Base-by-base conservation (phyloP, 352 stramenopile genomes). In the Globisporangium camurandrum region DNA sequence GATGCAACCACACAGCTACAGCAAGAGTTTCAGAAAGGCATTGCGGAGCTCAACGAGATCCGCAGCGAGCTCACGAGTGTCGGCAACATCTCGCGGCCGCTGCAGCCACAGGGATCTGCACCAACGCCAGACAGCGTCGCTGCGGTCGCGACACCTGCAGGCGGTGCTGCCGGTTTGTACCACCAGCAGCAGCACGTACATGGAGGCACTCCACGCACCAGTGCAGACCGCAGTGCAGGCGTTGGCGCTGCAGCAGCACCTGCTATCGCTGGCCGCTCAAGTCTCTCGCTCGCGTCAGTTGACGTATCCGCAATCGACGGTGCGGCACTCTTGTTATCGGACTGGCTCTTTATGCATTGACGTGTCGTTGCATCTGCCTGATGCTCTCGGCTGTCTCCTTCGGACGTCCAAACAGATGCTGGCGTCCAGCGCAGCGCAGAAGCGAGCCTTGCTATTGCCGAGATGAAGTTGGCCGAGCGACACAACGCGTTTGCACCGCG, bases 21-120 rank as follows among this genome's bases (percentile, higher is more conserved):
- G 70, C 62, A 71, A 38, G 73, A 90, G 46, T 83, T 90, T 46
- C 79, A 90, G 59, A 71, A 74, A 14, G 79, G 79, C 14, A 80
- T 90, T 24, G 72, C 83, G 11, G 79, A 90, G 65, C 66, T 90
- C 26, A 90, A 90, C 46, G 69, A 88, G 53, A 90, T 90, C 49
- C 75, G 79, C 10, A 73, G 66, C 17, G 79, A 90, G 55, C 62
- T 90, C 37, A 86, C 79, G 48, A 86, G 50, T 38, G 72, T 90
- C 16, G 74, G 75, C 41, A 86, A 55, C 56, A 84, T 90, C 63
- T 46, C 62, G 22, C 64, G 79, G 1, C 75, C 79, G 0, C 48
- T 77, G 3, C 65, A 84, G 49, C 79, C 79, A 0, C 50, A 56
- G 23, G 61, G 64, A 9, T 42, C 34, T 9, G 30, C 56, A 14